Conservation (phyloP, 768 basidiomycete genomes). For the Pleurotus tuber-regium region DNA sequence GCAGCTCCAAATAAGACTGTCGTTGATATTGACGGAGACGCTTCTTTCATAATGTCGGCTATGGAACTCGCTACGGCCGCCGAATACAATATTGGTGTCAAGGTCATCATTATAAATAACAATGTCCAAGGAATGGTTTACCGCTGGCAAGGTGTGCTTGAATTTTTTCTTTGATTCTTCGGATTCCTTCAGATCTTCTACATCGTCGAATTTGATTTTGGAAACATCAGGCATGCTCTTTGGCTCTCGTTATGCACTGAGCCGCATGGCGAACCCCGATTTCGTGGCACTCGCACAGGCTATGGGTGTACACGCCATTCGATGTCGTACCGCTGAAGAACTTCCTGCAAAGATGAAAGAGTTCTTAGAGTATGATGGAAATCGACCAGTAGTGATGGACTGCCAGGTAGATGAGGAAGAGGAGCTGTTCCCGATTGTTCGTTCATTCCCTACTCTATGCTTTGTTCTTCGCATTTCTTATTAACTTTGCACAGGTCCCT, state of each 20-base stretch:
- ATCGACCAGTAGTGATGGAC: conserved; percentile 87
- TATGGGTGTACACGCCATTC: conserved; percentile 93
- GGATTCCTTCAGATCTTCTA: too few species aligned
- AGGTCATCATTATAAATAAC: conserved; percentile 91
- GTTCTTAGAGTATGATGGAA: conserved; percentile 91
- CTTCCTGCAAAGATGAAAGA: conserved; percentile 97
- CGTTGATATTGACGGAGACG: conserved; percentile 96
- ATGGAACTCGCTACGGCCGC: conserved; percentile 97
- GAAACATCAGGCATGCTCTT: too few species aligned
- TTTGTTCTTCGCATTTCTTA: conserved; percentile 15
- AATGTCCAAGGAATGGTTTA: conserved; percentile 99
- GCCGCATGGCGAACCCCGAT: conserved; percentile 92
- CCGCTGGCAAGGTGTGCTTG: conserved; percentile 88
- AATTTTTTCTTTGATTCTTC: too few species aligned
- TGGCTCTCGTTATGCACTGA: conserved; percentile 94
- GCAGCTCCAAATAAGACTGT: conserved; percentile 92
- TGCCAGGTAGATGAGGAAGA: conserved; percentile 81
- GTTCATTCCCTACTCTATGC: conserved; percentile 14
- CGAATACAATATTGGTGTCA: conserved; percentile 91
- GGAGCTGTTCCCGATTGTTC: conserved; percentile 89
- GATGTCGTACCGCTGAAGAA: conserved; percentile 66
- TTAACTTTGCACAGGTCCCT: conserved; percentile 52
- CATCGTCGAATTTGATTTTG: too few species aligned
- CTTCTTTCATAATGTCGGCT: conserved; percentile 98
- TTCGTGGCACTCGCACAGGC: conserved; percentile 86